Evolutionary conservation across 495 filamentous ascomycete genomes (phyloP), one percentile per base, ranked within the genome.

Genomic region (Pseudoneurospora amorphoporcata): DNA sequence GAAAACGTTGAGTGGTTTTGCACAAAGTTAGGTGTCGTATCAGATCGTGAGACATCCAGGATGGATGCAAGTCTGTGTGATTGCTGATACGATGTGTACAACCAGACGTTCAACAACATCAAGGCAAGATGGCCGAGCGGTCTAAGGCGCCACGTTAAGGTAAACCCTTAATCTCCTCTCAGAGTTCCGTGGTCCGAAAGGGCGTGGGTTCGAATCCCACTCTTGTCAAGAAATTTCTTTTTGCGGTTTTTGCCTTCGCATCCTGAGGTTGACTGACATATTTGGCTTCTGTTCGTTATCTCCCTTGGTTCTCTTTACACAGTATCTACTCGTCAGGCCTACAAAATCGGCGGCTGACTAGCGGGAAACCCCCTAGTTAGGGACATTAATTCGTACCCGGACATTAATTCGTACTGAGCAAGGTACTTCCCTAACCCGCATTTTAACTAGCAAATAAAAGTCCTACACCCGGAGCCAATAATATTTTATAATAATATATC

Each of bases 181-280:
- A 16, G 23, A 61, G 10, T 70, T 72, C 73, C 73, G 73, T 74
- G 70, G 76, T 79, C 77, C 77, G 77, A 79, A 79, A 79, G 77
- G 77, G 77, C 77, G 77, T 79, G 77, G 77, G 77, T 77, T 79
- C 77, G 77, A 79, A 79, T 79, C 77, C 77, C 77, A 79, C 77
- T 79, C 77, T 79, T 74, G 73, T 76, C 73, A 76, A 35, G 0
- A 35, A 1, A 17, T 65, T 17, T 65, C 1, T 17, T 65, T 61
- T 65, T 35, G 12, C 0, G 0, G 8, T 65, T 35, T 14, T 16
- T 0, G 0, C 14, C 12, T 2, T 32, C 5, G 5, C 0, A 3
- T 14, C 3, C 12, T 23, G 9, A 6, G 2, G 4, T 32, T 19
- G 23, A 0, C 14, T 8, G 0, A 38, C 16, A 10, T 8, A 8